Conservation (phyloP, 1,139 yeast species). For the Yamadazyma atmosphaerica region DNA sequence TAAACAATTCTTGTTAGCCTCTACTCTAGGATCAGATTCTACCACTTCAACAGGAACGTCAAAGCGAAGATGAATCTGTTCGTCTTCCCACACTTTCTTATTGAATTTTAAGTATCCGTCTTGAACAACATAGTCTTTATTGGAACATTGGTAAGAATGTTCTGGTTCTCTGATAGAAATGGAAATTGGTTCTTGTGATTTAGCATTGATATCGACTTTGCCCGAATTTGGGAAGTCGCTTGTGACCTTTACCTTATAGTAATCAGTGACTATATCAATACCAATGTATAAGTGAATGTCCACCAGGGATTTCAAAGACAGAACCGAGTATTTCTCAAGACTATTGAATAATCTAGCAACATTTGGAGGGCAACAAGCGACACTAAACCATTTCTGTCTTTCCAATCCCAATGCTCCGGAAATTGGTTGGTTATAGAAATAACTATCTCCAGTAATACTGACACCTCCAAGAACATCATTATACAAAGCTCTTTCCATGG, state of each 20-base stretch:
- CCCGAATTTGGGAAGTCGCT: constrained; percentile 17
- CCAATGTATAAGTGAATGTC: constrained; percentile 18
- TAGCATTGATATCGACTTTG: constrained; percentile 5
- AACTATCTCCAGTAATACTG: constrained; percentile 17
- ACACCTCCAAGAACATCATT: constrained; percentile 20
- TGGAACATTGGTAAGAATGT: constrained; percentile 5
- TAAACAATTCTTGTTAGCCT: constrained; percentile 17
- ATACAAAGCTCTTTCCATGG: constrained; percentile 19
- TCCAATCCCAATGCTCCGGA: constrained; percentile 13
- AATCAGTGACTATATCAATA: constrained; percentile 5
- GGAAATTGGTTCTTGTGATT: constrained; percentile 9
- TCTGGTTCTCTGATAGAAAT: constrained; percentile 15
- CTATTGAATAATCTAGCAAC: constrained; percentile 18
- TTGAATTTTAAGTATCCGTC: constrained; percentile 12
- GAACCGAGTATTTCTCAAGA: constrained; percentile 16
- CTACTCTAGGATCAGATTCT: constrained; percentile 15
- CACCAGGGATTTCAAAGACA: constrained; percentile 6
- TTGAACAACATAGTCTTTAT: constrained; percentile 1
- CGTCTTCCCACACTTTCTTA: constrained; percentile 11
- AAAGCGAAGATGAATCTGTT: constrained; percentile 11
- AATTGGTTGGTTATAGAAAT: constrained; percentile 19
- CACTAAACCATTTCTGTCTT: constrained; percentile 20
- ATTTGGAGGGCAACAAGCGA: constrained; percentile 26
- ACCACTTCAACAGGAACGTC: constrained; percentile 15
- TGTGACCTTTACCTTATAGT: constrained; percentile 7